Base-by-base conservation (phyloP, 176 grass and related monocot genomes). In the Hordeum marinum region DNA sequence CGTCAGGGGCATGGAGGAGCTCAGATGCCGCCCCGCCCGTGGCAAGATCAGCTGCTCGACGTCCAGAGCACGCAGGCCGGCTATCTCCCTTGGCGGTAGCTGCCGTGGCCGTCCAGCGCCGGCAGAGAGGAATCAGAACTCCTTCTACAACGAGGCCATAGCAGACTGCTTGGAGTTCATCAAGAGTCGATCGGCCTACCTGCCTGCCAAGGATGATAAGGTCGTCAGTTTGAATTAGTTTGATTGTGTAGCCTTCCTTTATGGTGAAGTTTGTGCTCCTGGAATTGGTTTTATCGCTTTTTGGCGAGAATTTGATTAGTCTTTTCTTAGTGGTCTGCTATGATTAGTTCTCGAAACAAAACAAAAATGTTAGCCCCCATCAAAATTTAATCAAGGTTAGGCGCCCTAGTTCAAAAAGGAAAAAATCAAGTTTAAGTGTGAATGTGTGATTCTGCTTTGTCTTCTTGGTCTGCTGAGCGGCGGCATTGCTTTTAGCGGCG, bases 91-190 rank as follows among this genome's bases (percentile, higher is more conserved):
- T 1, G 36, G 24, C 6, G 35, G 42, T 13, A 6, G 20, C 18
- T 29, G 52, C 4, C 21, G 37, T 11, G 4, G 46, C 9, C 6
- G 48, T 7, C 8, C 36, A 9, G 40, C 42, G 57, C 63, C n/a
- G 11, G n/a, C 59, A 8, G 77, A 21, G 35, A 73, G 27, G 36
- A 72, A 88, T 3, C 65, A 90, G 88, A 91, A 46, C 82, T 65
- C 85, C 18, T 88, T 91, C 78, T 79, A 91, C 73, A 65, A 62
- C 17, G 90, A 91, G 65, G 90, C 90, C 78, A 91, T 91, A 15
- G 90, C 90, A 17, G 90, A 91, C 18, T 91, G 90, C 86, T 75
- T 91, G 63, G 90, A 88, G 72, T 91, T 91, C 86, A 91, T 91
- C 86, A 91, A 91, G 82, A 87, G 66, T 11, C 81, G 78, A 36